Base-by-base conservation (phyloP, 2,329 filamentous ascomycete genomes). In the Achaetomium macrosporum region DNA sequence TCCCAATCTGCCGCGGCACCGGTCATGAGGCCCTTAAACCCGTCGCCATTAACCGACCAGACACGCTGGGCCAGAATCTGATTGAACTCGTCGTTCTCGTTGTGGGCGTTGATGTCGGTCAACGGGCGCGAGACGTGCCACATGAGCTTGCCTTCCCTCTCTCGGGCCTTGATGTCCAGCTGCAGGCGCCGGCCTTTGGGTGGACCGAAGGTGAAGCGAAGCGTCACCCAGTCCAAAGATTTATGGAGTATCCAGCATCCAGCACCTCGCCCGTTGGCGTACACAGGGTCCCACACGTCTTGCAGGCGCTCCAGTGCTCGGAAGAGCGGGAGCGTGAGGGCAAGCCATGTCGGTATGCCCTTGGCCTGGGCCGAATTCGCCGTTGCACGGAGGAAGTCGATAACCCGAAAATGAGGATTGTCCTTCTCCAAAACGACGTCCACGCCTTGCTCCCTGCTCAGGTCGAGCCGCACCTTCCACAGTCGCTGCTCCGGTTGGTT, bases 381-480 rank as follows among this genome's bases (percentile, higher is more conserved):
- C 8, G 84, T 70, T 3, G 70, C 72, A 49, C 76, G 76, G 54
- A 90, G 72, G 42, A 79, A 71, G 58, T 84, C 80, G 17, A 76
- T 69, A 12, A 87, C 75, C 16, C 83, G 78, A 42, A 84, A 71
- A 62, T 90, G 87, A 2, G 87, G 87, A 61, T 87, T 89, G 12
- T 73, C 75, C 13, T 72, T 70, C 39, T 84, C 76, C 17, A 92
- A 72, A 25, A 73, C 69, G 29, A 93, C 71, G 15, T 72, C 72
- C 58, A 88, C 81, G 2, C 72, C 65, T 3, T 75, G 68, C 9
- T 71, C 69, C 10, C 70, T 69, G 17, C 73, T 71, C 31, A 89
- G 79, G 56, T 82, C 76, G 40, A 89, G 70, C 3, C 73, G 73
- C 2, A 84, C 82, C 55, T 71, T 74, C 75, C 79, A 79, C 33